Conservation (phyloP, 176 grass and related monocot genomes). For the Zizania latifolia region DNA sequence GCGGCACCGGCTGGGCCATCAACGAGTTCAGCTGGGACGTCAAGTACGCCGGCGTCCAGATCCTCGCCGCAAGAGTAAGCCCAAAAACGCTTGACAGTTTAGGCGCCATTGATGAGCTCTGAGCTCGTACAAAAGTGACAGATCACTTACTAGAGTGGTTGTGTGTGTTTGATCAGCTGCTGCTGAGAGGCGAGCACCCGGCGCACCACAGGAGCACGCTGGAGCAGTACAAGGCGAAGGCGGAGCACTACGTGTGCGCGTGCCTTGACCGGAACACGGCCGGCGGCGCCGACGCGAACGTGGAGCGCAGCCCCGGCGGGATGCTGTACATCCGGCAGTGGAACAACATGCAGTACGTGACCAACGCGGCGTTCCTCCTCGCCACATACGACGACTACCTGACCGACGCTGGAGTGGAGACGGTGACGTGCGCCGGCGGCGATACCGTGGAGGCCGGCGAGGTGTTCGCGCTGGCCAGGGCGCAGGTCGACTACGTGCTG, state of each 20-base stretch:
- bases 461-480: too few relatives aligned
- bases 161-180: conserved; percentile 20
- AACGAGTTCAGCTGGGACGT: conserved; percentile 93
- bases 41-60: conserved; percentile 85
- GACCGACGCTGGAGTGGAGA: too few relatives aligned
- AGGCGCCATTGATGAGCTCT: too few relatives aligned
- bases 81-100: too few relatives aligned
- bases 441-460: too few relatives aligned
- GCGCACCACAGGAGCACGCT: too few relatives aligned
- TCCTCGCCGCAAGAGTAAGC: conserved; percentile 61
- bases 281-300: conserved; percentile 8
- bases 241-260: conserved; percentile 60
- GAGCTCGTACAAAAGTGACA: background rate
- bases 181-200: too few relatives aligned
- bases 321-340: conserved; percentile 61
- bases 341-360: conserved; percentile 93
- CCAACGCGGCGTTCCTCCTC: conserved; percentile 56
- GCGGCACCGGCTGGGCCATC: conserved; percentile 75
- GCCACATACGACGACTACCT: too few relatives aligned
- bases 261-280: conserved; percentile 36
- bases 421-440: too few relatives aligned
- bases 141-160: background rate
- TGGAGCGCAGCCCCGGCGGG: conserved; percentile 54
- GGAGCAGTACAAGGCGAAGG: conserved; percentile 48
- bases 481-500: conserved; percentile 51